phyloP scores from a whole-genome alignment of 108 stramenopile genomes.

The Cylindrotheca fusiformis region DNA sequence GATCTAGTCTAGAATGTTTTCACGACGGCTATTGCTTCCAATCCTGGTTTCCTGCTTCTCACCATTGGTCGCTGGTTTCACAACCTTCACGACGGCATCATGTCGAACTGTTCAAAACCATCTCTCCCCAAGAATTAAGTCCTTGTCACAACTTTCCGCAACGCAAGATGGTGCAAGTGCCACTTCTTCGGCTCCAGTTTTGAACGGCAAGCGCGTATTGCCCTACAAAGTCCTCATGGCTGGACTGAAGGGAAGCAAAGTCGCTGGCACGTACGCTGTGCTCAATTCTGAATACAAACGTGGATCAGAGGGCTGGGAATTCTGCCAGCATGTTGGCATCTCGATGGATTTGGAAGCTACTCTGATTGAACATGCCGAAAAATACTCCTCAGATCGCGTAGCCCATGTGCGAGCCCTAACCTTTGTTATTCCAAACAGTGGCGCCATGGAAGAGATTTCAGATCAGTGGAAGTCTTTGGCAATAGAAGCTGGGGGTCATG shows the following conservation, averaged over 20 bases:
- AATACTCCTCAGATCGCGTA: slow-evolving; percentile 21
- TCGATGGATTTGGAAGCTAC: slow-evolving; percentile 52
- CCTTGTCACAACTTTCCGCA: neutral
- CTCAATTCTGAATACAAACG: slow-evolving; percentile 59
- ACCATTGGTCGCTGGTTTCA: no score
- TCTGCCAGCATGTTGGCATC: slow-evolving; percentile 56
- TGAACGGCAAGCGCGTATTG: slow-evolving; percentile 76
- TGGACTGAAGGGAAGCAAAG: slow-evolving; percentile 53
- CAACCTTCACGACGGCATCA: no score
- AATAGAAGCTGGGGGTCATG: slow-evolving; percentile 37
- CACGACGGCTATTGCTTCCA: no score
- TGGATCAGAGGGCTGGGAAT: slow-evolving; percentile 65
- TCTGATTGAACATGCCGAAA: slow-evolving; percentile 24
- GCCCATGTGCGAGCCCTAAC: slow-evolving; percentile 69
- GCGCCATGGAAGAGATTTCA: slow-evolving; percentile 78
- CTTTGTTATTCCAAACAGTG: slow-evolving; percentile 68
- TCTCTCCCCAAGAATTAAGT: no score
- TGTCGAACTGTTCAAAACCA: no score
- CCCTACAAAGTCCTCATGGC: slow-evolving; percentile 54
- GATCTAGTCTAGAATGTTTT: no score
- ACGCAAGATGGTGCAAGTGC: neutral
- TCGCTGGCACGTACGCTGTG: slow-evolving; percentile 79
- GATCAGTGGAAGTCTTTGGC: slow-evolving; percentile 61
- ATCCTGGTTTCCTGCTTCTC: no score
- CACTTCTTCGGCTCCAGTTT: slow-evolving; percentile 38